Base-by-base conservation (phyloP, 2,329 filamentous ascomycete species). In the Paraphaeosphaeria sporulosa region DNA sequence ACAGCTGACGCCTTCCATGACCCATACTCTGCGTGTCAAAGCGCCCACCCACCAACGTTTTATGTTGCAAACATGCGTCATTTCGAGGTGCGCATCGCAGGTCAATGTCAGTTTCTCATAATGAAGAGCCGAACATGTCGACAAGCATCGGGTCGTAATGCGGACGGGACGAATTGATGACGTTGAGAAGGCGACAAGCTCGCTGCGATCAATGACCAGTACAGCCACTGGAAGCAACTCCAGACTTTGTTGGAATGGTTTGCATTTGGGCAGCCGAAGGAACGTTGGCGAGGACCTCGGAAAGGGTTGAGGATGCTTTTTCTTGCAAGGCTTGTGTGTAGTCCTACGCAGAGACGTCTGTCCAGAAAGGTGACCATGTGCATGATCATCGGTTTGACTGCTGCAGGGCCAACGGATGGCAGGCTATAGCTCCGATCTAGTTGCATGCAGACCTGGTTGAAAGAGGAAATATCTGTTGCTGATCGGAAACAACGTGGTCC, bases 381-480 rank as follows among this genome's bases (percentile, higher is more conserved):
- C 36, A 42, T 52, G 32, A 52, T 23, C 42, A 44, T 44, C 19
- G 23, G n/a, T 44, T 13, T 10, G n/a, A 43, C 13, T 52, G 36
- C 50, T 52, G 50, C 34, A 52, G 50, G 50, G 27, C 23, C 50
- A n/a, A 30, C n/a, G 5, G 49, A 47, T 47, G 44, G 21, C 21
- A 27, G 17, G 21, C 17, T 30, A 23, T 47, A 30, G 23, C 27
- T 23, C 27, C 44, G 23, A 47, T 47, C 12, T 47, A 4, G 7
- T n/a, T 9, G 44, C 12, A 19, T 30, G 23, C 23, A 47, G 44
- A 17, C 44, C 1, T 27, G 23, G 12, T 47, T 30, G 44, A 47
- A 21, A 17, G 44, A 30, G 44, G 38, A 8, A 40, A n/a, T 6
- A n/a, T 9, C 23, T 9, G n/a, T n/a, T 40, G 13, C 17, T 15